Conservation (phyloP, 352 stramenopile genomes). For the Phytopythium boreale region DNA sequence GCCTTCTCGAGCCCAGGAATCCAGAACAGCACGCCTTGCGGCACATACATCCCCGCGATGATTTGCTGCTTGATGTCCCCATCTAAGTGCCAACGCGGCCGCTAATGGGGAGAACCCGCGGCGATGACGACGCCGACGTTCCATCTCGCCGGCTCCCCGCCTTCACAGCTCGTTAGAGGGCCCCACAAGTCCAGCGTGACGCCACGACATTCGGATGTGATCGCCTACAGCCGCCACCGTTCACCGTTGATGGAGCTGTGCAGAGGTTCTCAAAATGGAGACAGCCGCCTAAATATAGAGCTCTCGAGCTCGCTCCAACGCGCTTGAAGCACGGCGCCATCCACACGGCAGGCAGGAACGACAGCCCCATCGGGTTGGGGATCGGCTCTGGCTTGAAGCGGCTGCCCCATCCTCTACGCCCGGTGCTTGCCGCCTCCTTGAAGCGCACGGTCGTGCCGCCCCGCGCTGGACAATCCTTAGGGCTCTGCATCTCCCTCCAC, state of each 20-base stretch:
- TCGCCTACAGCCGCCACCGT: no score
- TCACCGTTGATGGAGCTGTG: background rate
- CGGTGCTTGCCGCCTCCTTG: no score
- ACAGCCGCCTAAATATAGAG: background rate
- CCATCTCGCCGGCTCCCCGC: no score
- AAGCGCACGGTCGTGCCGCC: no score
- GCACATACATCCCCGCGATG: background rate
- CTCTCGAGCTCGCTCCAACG: background rate
- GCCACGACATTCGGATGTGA: background rate
- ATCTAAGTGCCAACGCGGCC: no score
- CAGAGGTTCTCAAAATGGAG: background rate
- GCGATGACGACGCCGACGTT: background rate
- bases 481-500: background rate
- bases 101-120: background rate
- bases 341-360: background rate
- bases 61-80: background rate
- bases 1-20: constrained; percentile 2
- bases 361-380: background rate
- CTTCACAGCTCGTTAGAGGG: background rate
- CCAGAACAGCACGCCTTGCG: background rate
- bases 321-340: background rate
- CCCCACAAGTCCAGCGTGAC: background rate
- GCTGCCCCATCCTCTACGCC: background rate
- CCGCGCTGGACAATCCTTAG: background rate
- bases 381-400: background rate